These are phyloP conservation scores for Colletotrichum chrysophilum DNA, from an alignment of 2,329 filamentous ascomycete species.

Conservation along the genomic window DNA sequence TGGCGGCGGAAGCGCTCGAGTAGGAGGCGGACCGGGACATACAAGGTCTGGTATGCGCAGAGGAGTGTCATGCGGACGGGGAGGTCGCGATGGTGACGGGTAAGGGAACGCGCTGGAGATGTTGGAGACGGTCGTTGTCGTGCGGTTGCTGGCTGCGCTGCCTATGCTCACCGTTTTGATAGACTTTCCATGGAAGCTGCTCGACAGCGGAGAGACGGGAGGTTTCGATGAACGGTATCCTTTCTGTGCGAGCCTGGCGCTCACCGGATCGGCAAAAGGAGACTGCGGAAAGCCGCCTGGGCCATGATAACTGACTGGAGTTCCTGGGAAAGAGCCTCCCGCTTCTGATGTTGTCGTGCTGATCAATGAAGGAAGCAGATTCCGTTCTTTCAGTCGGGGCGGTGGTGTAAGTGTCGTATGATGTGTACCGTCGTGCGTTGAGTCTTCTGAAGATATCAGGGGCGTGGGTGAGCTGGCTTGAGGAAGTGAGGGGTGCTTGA, in stretches of 20 bases:
- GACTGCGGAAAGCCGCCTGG: slow-evolving; percentile 37
- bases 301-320: neutral
- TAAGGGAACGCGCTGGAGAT: neutral
- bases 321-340: neutral
- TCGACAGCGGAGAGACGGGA: neutral
- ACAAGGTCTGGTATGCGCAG: slow-evolving; percentile 41
- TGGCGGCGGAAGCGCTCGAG: slow-evolving; percentile 42
- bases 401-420: slow-evolving; percentile 46
- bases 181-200: neutral
- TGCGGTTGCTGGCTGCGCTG: slow-evolving; percentile 6
- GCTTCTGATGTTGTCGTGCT: neutral
- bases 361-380: slow-evolving; percentile 39
- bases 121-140: neutral
- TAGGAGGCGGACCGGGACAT: slow-evolving; percentile 49
- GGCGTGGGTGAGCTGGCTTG: slow-evolving; percentile 43
- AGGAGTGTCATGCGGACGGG: slow-evolving; percentile 38
- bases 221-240: slow-evolving; percentile 29
- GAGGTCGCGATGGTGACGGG: slow-evolving; percentile 36
- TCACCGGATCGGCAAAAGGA: slow-evolving; percentile 41
- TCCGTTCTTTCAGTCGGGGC: slow-evolving; percentile 51
- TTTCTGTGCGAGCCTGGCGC: slow-evolving; percentile 40
- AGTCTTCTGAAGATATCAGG: slow-evolving; percentile 43
- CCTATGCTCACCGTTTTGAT: slow-evolving; percentile 11
- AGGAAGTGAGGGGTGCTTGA: slow-evolving; percentile 23
- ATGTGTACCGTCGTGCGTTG: slow-evolving; percentile 26